Base-by-base conservation (phyloP, 1,284 basidiomycete genomes). In the Cryptococcus sp. region DNA sequence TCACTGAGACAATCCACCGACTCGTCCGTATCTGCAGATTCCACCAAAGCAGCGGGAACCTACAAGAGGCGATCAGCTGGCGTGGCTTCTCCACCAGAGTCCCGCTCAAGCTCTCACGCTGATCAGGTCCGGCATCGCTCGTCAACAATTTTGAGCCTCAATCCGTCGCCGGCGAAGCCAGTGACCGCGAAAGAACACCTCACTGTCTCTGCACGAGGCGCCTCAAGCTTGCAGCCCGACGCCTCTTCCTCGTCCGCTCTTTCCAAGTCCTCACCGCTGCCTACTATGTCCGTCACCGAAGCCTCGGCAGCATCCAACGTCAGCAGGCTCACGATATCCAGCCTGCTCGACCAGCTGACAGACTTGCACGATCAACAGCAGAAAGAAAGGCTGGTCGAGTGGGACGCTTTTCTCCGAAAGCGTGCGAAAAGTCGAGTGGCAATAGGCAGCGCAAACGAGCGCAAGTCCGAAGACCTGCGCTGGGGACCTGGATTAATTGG, bases 281-380 rank as follows among this genome's bases (percentile, higher is more conserved):
- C 61, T 10, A 55, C 62, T 20, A 64, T 63, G 19, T 41, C 62
- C n/a, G 60, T 40, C 17, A 46, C 54, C 39, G 22, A 53, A 7
- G 35, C 51, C 47, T n/a, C 52, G 17, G 15, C 54, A 3, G 54
- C 55, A 16, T 17, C 55, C 42, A 57, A 27, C 48, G 53, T 47
- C 16, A 58, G 56, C 30, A 84, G 86, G 1, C 85, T 88, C 64
- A 91, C 88, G 3, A 85, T 97, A 42, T 86, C 88, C 11, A 80
- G 80, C 17, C 81, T 97, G 20, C 82, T 99, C 1, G 83, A 85
- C n/a, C 85, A 91, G 73, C 82, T 98, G 41, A 92, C 86, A 2
- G 85, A 86, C 58, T 88, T 93, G 50, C 93, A 98, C 71, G 93
- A 98, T 68, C 78, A 85, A 62, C 85, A 88, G 53, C 93, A 99